Base-by-base conservation (phyloP, 2,329 filamentous ascomycete genomes). In the Helotiales sp. region DNA sequence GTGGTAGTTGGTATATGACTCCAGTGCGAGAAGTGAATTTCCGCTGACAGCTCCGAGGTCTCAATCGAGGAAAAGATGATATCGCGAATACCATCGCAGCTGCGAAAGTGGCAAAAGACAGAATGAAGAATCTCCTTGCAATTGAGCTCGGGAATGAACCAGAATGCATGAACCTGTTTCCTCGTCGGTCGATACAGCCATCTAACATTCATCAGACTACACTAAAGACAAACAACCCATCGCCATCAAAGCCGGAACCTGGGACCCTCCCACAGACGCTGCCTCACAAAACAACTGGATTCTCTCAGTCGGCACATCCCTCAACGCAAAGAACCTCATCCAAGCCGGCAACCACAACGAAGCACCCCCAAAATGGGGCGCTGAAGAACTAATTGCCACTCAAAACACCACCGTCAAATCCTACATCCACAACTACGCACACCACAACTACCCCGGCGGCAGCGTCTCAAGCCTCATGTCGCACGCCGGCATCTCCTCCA, bases 121-220 rank as follows among this genome's bases (percentile, higher is more conserved):
- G 77, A n/a, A 83, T 87, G 70, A 70, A 68, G 4, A 87, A 86
- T 67, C 73, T 87, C 11, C 77, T 82, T 20, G 83, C 85, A 2
- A 84, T 87, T 37, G 85, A 88, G 71, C 77, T 87, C 1, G 85
- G 85, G 1, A 87, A 87, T 70, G 85, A 87, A 64, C 85, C 86
- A 3, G 83, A 87, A 68, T 86, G 84, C 85, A 71, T 70, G 81
- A 67, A 72, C 28, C 69, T 72, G 7, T 6, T 17, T 1, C 26
- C 45, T 43, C 20, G 13, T 6, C n/a, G n/a, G n/a, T n/a, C n/a
- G 24, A 8, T 10, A 37, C 4, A 30, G 17, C 45, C 17, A 28
- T 30, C 50, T 68, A 55, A 68, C 54, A 52, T 73, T 74, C 3
- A 52, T 72, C 73, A 30, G 79, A 80, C 20, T 81, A 77, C 58